Conservation (phyloP, 805 yeast species). For the Ogataea naganishii region DNA sequence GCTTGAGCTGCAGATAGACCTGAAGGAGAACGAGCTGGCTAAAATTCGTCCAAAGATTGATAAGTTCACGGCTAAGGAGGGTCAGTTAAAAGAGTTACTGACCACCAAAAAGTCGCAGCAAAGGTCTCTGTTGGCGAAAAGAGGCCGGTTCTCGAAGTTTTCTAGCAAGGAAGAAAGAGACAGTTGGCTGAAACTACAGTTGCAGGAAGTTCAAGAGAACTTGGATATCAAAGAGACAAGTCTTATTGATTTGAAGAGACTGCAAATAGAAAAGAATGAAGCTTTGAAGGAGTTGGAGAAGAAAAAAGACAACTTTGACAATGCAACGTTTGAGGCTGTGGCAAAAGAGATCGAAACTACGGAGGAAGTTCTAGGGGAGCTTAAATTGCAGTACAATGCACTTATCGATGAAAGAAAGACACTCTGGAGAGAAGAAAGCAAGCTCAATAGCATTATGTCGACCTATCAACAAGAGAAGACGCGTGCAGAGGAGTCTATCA, state of each 20-base stretch:
- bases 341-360: slow-evolving; percentile 24
- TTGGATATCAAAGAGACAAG: slow-evolving; percentile 8
- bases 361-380: slow-evolving; percentile 16
- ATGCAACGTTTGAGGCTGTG: background rate
- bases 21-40: slow-evolving; percentile 28
- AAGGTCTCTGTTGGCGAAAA: slow-evolving; percentile 57
- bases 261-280: slow-evolving; percentile 11
- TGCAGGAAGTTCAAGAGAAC: slow-evolving; percentile 24
- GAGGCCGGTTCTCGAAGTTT: slow-evolving; percentile 60
- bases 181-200: slow-evolving; percentile 51
- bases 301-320: slow-evolving; percentile 15
- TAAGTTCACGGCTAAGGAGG: slow-evolving; percentile 31
- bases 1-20: slow-evolving; percentile 19
- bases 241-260: slow-evolving; percentile 3
- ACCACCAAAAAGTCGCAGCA: slow-evolving; percentile 40
- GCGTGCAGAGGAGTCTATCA: slow-evolving; percentile 49
- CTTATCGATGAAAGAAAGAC: slow-evolving; percentile 60
- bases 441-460: slow-evolving; percentile 45
- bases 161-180: slow-evolving; percentile 50
- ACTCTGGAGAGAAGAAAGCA: slow-evolving; percentile 75
- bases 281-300: slow-evolving; percentile 25
- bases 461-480: slow-evolving; percentile 47
- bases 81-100: slow-evolving; percentile 28
- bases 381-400: slow-evolving; percentile 32
- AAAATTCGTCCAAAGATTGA: slow-evolving; percentile 32